Percentiles rank a stretch among this genome's conserved stretches.
These are phyloP conservation scores for Candida caryicola DNA, from an alignment of 805 yeast species.

Conservation along the genomic window DNA sequence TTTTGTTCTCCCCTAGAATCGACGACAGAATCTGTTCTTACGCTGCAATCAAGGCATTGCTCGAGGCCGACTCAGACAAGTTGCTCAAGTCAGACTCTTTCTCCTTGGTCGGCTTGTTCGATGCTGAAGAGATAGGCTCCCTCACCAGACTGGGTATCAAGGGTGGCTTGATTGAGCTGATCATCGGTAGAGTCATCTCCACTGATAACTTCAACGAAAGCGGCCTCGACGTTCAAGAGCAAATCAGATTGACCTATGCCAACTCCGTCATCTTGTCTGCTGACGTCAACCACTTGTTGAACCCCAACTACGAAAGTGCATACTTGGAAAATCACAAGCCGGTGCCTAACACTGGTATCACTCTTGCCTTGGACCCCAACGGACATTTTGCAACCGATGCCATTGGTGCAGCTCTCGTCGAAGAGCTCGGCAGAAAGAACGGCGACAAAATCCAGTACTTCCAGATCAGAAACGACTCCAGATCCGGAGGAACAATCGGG, in stretches of 20 bases:
- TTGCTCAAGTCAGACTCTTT: constrained; percentile 35
- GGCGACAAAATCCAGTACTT: constrained; percentile 72
- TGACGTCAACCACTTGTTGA: constrained; percentile 78
- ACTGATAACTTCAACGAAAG: constrained; percentile 22
- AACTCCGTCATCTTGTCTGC: constrained; percentile 79
- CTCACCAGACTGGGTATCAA: constrained; percentile 77
- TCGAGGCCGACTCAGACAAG: constrained; percentile 34
- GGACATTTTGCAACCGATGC: constrained; percentile 84
- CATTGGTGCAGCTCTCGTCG: constrained; percentile 65
- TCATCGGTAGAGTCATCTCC: constrained; percentile 54
- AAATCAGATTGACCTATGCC: constrained; percentile 50
- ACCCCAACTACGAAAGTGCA: constrained; percentile 70
- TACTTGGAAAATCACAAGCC: constrained; percentile 81
- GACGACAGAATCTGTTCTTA: constrained; percentile 83
- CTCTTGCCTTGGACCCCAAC: constrained; percentile 71
- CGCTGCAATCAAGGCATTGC: constrained; percentile 62
- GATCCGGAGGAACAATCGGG: constrained; percentile 90
- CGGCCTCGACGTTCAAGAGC: constrained; percentile 21
- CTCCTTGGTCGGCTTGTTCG: constrained; percentile 63
- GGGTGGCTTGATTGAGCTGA: constrained; percentile 68
- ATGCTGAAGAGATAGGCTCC: constrained; percentile 84
- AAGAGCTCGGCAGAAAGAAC: constrained; percentile 64
- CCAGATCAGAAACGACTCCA: constrained; percentile 81
- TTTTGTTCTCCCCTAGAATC: constrained; percentile 76
- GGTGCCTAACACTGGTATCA: constrained; percentile 70